phyloP scores from a whole-genome alignment of 1,139 yeast genomes.

The Debaryomycetaceae sp. region DNA sequence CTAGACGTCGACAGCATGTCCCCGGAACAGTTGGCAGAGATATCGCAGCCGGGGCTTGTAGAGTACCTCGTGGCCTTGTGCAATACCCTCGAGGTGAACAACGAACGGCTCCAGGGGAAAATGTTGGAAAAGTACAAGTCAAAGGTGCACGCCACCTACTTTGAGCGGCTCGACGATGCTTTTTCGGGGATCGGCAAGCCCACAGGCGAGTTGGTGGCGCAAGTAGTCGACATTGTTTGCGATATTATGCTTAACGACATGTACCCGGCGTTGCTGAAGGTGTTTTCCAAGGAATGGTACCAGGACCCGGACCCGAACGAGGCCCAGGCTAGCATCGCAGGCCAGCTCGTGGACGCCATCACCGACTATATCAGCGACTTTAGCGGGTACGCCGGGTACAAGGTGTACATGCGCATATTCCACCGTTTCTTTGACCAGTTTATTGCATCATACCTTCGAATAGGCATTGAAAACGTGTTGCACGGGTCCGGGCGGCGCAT shows the following conservation, averaged over 20 bases:
- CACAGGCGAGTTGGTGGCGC: slow-evolving; percentile 65
- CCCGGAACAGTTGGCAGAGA: slow-evolving; percentile 35
- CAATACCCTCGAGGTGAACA: slow-evolving; percentile 73
- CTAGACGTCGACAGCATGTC: slow-evolving; percentile 32
- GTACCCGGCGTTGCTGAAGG: slow-evolving; percentile 30
- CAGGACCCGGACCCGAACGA: slow-evolving; percentile 24
- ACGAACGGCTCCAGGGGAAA: slow-evolving; percentile 72
- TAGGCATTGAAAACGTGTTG: slow-evolving; percentile 35
- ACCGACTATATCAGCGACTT: slow-evolving; percentile 65
- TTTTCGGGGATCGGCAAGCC: slow-evolving; percentile 63
- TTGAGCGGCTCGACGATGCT: slow-evolving; percentile 40
- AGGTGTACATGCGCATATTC: slow-evolving; percentile 35
- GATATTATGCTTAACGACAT: slow-evolving; percentile 64
- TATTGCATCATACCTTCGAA: slow-evolving; percentile 33
- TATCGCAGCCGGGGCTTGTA: slow-evolving; percentile 65
- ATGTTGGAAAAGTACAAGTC: slow-evolving; percentile 55
- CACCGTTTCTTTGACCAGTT: slow-evolving; percentile 31
- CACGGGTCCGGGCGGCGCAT: slow-evolving; percentile 45
- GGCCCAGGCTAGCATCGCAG: slow-evolving; percentile 34
- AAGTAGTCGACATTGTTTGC: slow-evolving; percentile 52
- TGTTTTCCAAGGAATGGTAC: slow-evolving; percentile 37
- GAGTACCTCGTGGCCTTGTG: slow-evolving; percentile 81
- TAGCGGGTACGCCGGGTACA: slow-evolving; percentile 35
- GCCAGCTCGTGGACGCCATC: slow-evolving; percentile 60
- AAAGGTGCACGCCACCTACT: slow-evolving; percentile 58